These are phyloP conservation scores for Podospora pseudopauciseta DNA, from an alignment of 495 filamentous ascomycete species.

Conservation along the genomic window DNA sequence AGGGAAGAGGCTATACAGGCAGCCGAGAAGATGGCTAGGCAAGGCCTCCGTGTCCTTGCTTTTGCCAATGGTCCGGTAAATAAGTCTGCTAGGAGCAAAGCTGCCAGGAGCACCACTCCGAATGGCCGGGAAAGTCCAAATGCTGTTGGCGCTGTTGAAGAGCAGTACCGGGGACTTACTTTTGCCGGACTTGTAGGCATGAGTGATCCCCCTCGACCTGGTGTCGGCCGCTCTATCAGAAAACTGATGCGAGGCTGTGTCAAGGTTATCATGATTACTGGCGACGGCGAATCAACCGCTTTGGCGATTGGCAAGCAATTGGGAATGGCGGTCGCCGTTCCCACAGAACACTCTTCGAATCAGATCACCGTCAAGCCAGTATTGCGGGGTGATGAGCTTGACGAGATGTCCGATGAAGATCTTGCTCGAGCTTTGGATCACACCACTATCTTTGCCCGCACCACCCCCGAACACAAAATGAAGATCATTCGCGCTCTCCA, in stretches of 20 bases:
- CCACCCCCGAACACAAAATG: slow-evolving; percentile 95
- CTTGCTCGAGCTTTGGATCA: slow-evolving; percentile 77
- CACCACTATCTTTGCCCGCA: slow-evolving; percentile 91
- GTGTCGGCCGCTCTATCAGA: slow-evolving; percentile 83
- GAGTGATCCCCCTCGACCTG: slow-evolving; percentile 90
- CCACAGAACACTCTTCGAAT: slow-evolving; percentile 41
- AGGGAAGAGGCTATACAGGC: slow-evolving; percentile 72
- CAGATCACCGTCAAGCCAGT: slow-evolving; percentile 62
- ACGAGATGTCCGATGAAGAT: slow-evolving; percentile 80
- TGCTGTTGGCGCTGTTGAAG: slow-evolving; percentile 54
- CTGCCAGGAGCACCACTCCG: slow-evolving; percentile 19
- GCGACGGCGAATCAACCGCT: slow-evolving; percentile 90
- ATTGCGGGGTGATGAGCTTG: slow-evolving; percentile 82
- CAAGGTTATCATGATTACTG: slow-evolving; percentile 97
- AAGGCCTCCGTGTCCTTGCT: slow-evolving; percentile 85
- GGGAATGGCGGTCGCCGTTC: slow-evolving; percentile 69
- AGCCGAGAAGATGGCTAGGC: slow-evolving; percentile 83
- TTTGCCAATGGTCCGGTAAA: slow-evolving; percentile 75
- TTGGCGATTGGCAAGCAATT: slow-evolving; percentile 89
- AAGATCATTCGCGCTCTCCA: slow-evolving; percentile 93
- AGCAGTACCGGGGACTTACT: slow-evolving; percentile 72
- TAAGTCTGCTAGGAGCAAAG: slow-evolving; percentile 35
- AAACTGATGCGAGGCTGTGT: slow-evolving; percentile 91
- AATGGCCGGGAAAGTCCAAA: slow-evolving; percentile 39
- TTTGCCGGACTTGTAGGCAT: slow-evolving; percentile 94